Evolutionary conservation across 2,329 filamentous ascomycete species (phyloP), one percentile per base, ranked within the genome.

Genomic region (Bipolaris gigantea): DNA sequence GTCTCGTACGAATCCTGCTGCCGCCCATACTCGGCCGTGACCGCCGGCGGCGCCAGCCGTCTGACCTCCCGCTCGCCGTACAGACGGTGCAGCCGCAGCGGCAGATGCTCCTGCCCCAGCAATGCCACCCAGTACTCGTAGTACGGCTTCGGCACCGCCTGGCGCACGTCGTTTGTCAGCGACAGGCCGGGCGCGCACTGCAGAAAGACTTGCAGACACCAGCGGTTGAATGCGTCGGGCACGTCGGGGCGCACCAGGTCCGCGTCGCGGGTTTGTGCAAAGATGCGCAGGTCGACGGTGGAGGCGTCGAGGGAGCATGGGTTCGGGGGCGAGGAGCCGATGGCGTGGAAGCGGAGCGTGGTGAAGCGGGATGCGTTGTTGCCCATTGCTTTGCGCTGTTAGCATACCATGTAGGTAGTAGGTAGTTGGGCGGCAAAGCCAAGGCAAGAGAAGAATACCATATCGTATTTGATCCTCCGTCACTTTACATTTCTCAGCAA

Each of bases 161-260:
- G 61, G 2, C 67, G 56, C 0, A 67, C 15, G 38, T 70, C 65
- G 33, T 63, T 66, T 2, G 59, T 55, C 0, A 66, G 59, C 0
- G 76, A 77, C 0, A 72, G 74, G 5, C 76, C 77, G 0, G 77
- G 77, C 48, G 75, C 77, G 21, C 67, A 68, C 54, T 76, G 67
- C 59, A 79, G 73, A 60, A 44, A 75, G 66, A 27, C 73, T 44
- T 62, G 65, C 32, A 59, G 54, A 53, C 60, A 64, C 59, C 59
- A 64, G 16, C 66, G 42, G 40, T 64, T 64, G 59, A 72, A 70
- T 38, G 62, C 64, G 19, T 65, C 54, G 11, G 65, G 67, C 2
- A 62, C 50, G 38, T 65, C 58, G 2, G 61, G 61, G 5, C 61
- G 59, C 11, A 72, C 61, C 11, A 69, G 42, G 19, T 67, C 56